Base-by-base conservation (phyloP, 108 stramenopile genomes). In the Cyclostephanos tholiformis region DNA sequence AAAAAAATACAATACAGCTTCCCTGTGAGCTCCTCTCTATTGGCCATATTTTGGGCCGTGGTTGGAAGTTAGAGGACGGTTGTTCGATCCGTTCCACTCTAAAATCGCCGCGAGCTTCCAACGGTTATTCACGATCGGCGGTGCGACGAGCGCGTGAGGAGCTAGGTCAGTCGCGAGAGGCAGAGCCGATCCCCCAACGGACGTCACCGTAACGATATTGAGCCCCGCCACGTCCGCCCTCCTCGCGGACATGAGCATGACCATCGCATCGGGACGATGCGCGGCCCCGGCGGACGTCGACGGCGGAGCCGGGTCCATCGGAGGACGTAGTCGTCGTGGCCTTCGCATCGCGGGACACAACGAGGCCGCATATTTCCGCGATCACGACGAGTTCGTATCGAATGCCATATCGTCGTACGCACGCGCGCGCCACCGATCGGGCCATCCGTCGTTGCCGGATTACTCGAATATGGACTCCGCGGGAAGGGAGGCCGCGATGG, bases 201-300 rank as follows among this genome's bases (percentile, higher is more conserved):
- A 69, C 39, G 53, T 69, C 10, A 69, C 68, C 3, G 57, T 22
- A 19, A 29, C 56, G 30, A 69, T 69, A 55, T 57, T 69, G 68
- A 50, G 44, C 2, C 68, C 68, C 19, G 68, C 68, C 12, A 69
- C 68, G 35, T 56, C 68, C 5, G 68, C 68, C 20, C 58, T 69
- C n/a, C 57, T 69, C 27, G 68, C 68, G 55, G 25, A 69, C 58
- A 69, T 69, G 68, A 58, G 26, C 53, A 23, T 55, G 6, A 8
- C 52, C 25, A 14, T 53, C 11, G 41, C 8, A 9, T 12, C 41
- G 13, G 44, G 44, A 17, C 12, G 44, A 41, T 41, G n/a, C 41
- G 1, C 41, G 1, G 1, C 41, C 41, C 41, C 41, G 41, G 41
- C 9, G 11, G 41, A 41, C 41, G 41, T 7, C 41, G 41, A 9